These are phyloP conservation scores for Aspergillus tamarii DNA, from an alignment of 2,329 filamentous ascomycete species.

Conservation along the genomic window DNA sequence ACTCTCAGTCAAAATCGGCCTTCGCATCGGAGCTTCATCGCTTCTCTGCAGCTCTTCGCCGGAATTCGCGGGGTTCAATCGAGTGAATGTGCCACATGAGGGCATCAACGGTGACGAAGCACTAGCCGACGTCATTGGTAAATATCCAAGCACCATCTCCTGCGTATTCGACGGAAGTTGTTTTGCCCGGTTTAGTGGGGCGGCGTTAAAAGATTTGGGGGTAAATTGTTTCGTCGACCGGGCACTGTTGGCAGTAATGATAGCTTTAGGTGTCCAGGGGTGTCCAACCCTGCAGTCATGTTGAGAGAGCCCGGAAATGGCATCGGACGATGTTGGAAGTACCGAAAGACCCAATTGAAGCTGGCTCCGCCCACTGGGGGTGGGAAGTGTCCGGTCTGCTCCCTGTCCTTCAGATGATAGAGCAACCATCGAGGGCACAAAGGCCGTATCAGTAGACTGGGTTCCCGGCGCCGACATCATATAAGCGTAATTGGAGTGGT, in stretches of 20 bases:
- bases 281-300: conserved; percentile 24
- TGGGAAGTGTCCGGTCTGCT: conserved; percentile 41
- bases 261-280: conserved; percentile 21
- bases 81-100: conserved; percentile 17
- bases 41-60: conserved; percentile 23
- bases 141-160: conserved; percentile 35
- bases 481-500: conserved; percentile 32
- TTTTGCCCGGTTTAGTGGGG: conserved; percentile 24
- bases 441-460: conserved; percentile 28
- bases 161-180: conserved; percentile 24
- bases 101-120: conserved; percentile 17
- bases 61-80: conserved; percentile 23
- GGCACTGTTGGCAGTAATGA: conserved; percentile 9
- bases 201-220: conserved; percentile 26
- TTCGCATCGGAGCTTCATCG: conserved; percentile 18
- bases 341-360: conserved; percentile 17
- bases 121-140: conserved; percentile 29
- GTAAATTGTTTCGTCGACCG: conserved; percentile 25
- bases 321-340: conserved; percentile 22
- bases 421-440: conserved; percentile 19
- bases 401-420: conserved; percentile 28
- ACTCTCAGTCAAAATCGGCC: conserved; percentile 26
- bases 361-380: conserved; percentile 33
- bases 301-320: conserved; percentile 21
- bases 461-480: conserved; percentile 33